Conservation (phyloP, 495 filamentous ascomycete genomes). For the Podospora pseudocomata region DNA sequence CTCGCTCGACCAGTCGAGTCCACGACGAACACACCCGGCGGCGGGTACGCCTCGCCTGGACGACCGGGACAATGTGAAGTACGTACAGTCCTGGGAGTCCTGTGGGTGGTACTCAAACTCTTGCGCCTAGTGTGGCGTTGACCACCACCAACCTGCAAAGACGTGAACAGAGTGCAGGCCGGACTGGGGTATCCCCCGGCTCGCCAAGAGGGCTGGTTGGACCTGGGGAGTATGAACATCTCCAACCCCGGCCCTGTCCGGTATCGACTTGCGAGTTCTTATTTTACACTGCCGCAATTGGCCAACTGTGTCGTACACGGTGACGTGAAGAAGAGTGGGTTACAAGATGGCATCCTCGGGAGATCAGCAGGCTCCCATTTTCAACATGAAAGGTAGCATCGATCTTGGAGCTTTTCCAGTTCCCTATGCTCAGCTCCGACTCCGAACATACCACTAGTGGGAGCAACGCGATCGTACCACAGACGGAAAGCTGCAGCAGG, state of each 20-base stretch:
- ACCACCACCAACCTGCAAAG: conserved; percentile 20
- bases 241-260: not conserved
- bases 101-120: conserved; percentile 6
- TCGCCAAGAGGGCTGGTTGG: conserved; percentile 20
- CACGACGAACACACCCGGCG: conserved; percentile 14
- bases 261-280: conserved; percentile 5
- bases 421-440: not conserved
- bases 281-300: conserved; percentile 15
- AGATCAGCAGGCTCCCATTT: not conserved
- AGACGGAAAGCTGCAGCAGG: conserved; percentile 2
- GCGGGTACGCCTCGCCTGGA: conserved; percentile 16
- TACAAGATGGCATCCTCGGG: not conserved
- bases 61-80: conserved; percentile 4
- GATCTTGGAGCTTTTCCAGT: not conserved
- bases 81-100: not conserved
- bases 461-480: not conserved
- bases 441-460: conserved; percentile 1
- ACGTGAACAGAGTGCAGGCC: conserved; percentile 14
- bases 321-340: not conserved
- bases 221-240: not conserved
- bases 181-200: conserved; percentile 3
- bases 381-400: not conserved
- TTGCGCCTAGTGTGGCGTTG: conserved; percentile 28
- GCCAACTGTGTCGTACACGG: not conserved
- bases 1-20: conserved; percentile 9